These are phyloP conservation scores for Tagetes patula DNA, from an alignment of 129 eudicot species.

Conservation along the genomic window DNA sequence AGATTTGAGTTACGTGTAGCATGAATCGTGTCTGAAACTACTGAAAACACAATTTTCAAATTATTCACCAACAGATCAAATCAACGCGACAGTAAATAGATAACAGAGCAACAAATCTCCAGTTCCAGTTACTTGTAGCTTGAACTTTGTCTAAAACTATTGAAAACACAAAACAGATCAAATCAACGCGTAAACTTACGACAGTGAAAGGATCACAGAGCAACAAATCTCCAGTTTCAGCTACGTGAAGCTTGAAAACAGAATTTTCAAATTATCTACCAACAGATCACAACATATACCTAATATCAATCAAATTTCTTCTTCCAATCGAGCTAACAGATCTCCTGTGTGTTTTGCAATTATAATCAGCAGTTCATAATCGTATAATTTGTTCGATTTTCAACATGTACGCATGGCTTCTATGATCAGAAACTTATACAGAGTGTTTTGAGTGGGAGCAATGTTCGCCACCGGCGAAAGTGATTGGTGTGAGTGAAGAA, in stretches of 20 bases:
- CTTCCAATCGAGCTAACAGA: neutral
- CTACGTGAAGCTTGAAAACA: no score
- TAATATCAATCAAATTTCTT: neutral
- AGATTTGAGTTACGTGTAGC: constrained; percentile 1
- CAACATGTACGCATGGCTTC: neutral
- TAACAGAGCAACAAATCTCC: no score
- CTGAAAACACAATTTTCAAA: constrained; percentile 7
- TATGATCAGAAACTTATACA: neutral
- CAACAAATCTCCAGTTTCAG: no score
- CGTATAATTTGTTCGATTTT: neutral
- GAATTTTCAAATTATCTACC: no score
- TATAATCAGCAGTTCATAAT: neutral
- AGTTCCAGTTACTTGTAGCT: no score
- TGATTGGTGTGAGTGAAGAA: neutral
- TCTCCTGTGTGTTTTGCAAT: neutral
- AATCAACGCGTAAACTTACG: no score
- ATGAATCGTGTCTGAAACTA: constrained; percentile 10
- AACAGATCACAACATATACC: neutral
- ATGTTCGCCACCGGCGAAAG: constrained; percentile 14
- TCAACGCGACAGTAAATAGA: no score
- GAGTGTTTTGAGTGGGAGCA: neutral
- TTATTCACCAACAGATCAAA: constrained; percentile 12
- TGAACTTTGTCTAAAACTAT: no score
- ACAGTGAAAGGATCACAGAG: no score
- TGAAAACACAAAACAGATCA: no score